phyloP scores from a whole-genome alignment of 306 rosid species.

The Calophaca sinica region DNA sequence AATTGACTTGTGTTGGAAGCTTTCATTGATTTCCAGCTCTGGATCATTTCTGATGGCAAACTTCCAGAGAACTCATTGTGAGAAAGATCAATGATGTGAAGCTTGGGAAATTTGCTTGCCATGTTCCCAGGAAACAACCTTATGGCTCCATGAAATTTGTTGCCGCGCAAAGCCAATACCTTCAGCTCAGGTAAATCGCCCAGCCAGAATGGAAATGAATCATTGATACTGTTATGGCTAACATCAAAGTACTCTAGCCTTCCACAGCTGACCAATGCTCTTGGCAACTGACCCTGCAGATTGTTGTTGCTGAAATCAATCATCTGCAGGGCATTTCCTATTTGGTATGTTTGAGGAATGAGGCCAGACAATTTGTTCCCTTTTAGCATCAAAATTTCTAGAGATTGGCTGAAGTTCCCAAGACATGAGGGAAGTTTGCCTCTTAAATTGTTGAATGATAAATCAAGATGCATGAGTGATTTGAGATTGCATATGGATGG shows the following conservation, averaged over 20 bases:
- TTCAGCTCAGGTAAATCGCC: constrained; percentile 49
- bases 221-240: constrained; percentile 31
- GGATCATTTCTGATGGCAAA: constrained; percentile 5
- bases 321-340: neutral
- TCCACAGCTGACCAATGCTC: constrained; percentile 32
- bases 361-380: constrained; percentile 26
- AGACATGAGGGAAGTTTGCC: constrained; percentile 39
- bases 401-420: constrained; percentile 17
- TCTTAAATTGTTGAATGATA: constrained; percentile 37
- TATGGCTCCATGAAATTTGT: constrained; percentile 32
- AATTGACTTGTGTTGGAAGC: neutral
- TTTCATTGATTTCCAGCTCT: constrained; percentile 18
- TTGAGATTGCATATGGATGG: constrained; percentile 43
- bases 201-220: constrained; percentile 57
- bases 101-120: constrained; percentile 28
- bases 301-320: constrained; percentile 30
- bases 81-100: constrained; percentile 49
- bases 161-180: constrained; percentile 2
- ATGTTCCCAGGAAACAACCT: neutral
- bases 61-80: constrained; percentile 32
- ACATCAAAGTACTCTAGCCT: constrained; percentile 40
- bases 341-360: constrained; percentile 34
- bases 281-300: constrained; percentile 55
- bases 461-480: constrained; percentile 21
- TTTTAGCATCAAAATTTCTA: neutral